Percentiles rank a stretch among this genome's conserved stretches.
These are phyloP conservation scores for Salix dunnii DNA, from an alignment of 345 rosid genomes.

Conservation along the genomic window DNA sequence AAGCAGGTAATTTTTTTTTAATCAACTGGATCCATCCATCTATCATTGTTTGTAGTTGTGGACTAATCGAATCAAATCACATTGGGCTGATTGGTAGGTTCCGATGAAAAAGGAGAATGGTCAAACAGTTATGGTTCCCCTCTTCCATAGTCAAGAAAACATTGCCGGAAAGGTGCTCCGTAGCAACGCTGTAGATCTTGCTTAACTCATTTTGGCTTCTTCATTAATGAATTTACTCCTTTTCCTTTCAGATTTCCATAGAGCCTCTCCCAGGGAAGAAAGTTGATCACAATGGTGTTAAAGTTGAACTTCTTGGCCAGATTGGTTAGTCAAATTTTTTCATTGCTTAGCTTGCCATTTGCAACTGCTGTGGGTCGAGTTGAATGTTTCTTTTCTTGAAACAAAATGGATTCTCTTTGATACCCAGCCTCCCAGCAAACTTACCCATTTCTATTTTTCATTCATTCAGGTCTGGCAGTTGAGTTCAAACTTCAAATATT, in stretches of 20 bases:
- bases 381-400: background rate
- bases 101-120: slow-evolving; percentile 95
- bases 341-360: background rate
- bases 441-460: background rate
- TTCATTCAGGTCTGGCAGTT: background rate
- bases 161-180: slow-evolving; percentile 71
- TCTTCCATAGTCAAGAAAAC: slow-evolving; percentile 94
- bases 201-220: too few relatives aligned
- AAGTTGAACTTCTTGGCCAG: slow-evolving; percentile 96
- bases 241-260: slow-evolving; percentile 47
- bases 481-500: background rate
- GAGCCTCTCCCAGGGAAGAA: slow-evolving; percentile 93
- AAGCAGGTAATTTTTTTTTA: slow-evolving; percentile 54
- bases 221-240: too few relatives aligned
- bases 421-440: background rate
- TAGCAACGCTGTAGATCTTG: background rate
- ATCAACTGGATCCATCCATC: background rate
- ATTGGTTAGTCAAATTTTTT: slow-evolving; percentile 43
- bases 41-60: background rate
- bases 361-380: too few relatives aligned
- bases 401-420: background rate
- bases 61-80: background rate
- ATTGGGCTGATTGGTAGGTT: slow-evolving; percentile 38
- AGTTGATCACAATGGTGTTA: slow-evolving; percentile 91
- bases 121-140: slow-evolving; percentile 69